Percentiles rank a stretch among this genome's conserved stretches.
Evolutionary conservation across 352 stramenopile genomes (phyloP).

Genomic region (Pythium brachiatum): DNA sequence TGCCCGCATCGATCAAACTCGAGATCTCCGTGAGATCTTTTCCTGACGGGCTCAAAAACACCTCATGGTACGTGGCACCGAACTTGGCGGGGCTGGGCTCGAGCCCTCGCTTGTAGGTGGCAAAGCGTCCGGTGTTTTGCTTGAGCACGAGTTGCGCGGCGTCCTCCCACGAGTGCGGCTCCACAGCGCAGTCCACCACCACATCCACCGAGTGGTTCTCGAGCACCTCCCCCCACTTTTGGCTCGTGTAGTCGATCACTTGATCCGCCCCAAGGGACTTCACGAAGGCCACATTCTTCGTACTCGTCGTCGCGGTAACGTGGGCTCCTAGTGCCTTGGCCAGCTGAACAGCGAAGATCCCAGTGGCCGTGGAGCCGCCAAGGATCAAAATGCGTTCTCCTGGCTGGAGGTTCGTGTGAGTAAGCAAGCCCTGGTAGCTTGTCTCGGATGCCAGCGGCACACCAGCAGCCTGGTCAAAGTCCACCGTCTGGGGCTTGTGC

Average conservation of each 20-base stretch:
- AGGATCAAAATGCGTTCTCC: constrained; percentile 44
- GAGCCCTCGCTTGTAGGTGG: constrained; percentile 30
- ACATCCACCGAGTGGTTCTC: not conserved
- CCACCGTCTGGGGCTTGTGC: constrained; percentile 38
- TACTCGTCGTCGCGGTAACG: constrained; percentile 30
- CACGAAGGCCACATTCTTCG: constrained; percentile 30
- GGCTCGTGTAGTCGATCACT: constrained; percentile 37
- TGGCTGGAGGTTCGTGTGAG: constrained; percentile 33
- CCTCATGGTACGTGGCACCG: constrained; percentile 30
- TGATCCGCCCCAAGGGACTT: constrained; percentile 34
- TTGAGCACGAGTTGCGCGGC: constrained; percentile 34
- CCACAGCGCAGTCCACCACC: constrained; percentile 5
- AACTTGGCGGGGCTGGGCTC: constrained; percentile 50
- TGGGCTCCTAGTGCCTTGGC: constrained; percentile 26
- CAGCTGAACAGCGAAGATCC: constrained; percentile 43
- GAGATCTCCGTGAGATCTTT: constrained; percentile 37
- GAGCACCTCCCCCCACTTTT: constrained; percentile 15
- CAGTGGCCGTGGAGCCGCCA: constrained; percentile 35
- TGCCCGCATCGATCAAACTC: constrained; percentile 32
- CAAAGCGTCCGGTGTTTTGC: constrained; percentile 37
- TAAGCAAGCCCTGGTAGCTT: constrained; percentile 34
- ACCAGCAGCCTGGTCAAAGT: constrained; percentile 38
- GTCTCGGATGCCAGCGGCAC: constrained; percentile 36
- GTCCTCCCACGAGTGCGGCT: constrained; percentile 32
- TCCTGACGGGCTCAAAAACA: constrained; percentile 21